Evolutionary conservation across 441 rosid species (phyloP).

Genomic region (Euphorbia corollata): DNA sequence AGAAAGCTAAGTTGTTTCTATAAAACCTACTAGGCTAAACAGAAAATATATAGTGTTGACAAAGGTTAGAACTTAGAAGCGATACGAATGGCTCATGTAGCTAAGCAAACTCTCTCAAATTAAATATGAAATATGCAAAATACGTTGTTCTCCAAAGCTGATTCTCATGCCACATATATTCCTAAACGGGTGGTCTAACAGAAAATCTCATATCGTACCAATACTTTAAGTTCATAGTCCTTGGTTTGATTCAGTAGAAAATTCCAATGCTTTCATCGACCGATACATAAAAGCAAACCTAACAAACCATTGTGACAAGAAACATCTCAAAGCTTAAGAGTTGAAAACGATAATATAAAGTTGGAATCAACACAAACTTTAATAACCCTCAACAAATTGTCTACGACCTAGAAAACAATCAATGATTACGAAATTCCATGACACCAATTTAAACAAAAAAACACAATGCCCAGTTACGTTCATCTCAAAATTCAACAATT

Average conservation of each 20-base stretch:
- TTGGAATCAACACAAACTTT: background rate
- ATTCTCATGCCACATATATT: background rate
- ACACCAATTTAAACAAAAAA: background rate
- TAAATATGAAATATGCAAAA: background rate
- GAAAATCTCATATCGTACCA: background rate
- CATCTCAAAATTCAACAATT: background rate
- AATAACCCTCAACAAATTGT: background rate
- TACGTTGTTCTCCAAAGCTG: background rate
- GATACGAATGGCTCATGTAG: too few relatives aligned
- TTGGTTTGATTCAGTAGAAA: slow-evolving; percentile 5
- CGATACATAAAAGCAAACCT: background rate
- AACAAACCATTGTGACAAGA: background rate
- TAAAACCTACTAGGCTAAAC: background rate
- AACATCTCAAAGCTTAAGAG: slow-evolving; percentile 11
- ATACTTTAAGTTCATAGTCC: background rate
- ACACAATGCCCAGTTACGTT: too few relatives aligned
- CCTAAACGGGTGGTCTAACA: background rate
- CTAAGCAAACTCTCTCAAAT: too few relatives aligned
- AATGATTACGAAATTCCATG: slow-evolving; percentile 10
- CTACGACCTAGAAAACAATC: background rate
- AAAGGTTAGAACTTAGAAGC: background rate
- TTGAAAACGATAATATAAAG: slow-evolving; percentile 7
- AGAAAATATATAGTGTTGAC: background rate
- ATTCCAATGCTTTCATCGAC: background rate
- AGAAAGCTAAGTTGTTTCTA: background rate